Evolutionary conservation across 2,329 filamentous ascomycete species (phyloP).

Genomic region (Paecilomyces formosus): DNA sequence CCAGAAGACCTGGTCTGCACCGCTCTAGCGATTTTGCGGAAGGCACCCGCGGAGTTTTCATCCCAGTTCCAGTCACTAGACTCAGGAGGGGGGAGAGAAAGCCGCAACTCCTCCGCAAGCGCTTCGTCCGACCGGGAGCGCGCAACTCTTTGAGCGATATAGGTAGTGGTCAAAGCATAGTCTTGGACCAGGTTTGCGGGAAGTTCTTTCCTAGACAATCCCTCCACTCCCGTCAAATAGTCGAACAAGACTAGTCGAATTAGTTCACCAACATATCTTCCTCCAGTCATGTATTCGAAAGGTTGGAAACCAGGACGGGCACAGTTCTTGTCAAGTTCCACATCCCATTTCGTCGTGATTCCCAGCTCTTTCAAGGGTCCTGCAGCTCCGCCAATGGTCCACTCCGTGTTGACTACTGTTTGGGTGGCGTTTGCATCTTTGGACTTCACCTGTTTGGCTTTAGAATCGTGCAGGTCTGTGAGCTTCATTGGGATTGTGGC

Average conservation of each 20-base stretch:
- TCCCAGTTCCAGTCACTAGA: slow-evolving; percentile 55
- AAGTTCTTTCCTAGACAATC: slow-evolving; percentile 35
- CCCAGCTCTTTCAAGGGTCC: slow-evolving; percentile 52
- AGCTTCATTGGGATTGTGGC: slow-evolving; percentile 68
- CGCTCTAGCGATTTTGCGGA: slow-evolving; percentile 61
- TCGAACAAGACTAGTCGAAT: slow-evolving; percentile 63
- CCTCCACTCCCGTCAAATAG: slow-evolving; percentile 46
- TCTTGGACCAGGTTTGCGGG: slow-evolving; percentile 49
- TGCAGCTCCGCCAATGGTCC: slow-evolving; percentile 72
- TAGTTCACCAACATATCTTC: slow-evolving; percentile 69
- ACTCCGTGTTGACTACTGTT: slow-evolving; percentile 76
- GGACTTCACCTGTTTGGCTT: slow-evolving; percentile 46
- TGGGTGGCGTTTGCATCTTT: slow-evolving; percentile 48
- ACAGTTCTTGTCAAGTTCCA: slow-evolving; percentile 56
- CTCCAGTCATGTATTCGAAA: slow-evolving; percentile 77
- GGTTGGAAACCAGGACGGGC: slow-evolving; percentile 71
- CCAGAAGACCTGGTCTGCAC: slow-evolving; percentile 67
- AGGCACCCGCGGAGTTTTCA: slow-evolving; percentile 47
- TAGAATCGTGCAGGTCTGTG: slow-evolving; percentile 55
- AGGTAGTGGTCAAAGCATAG: slow-evolving; percentile 64
- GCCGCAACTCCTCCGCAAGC: slow-evolving; percentile 38
- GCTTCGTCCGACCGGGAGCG: slow-evolving; percentile 41
- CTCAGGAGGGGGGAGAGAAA: slow-evolving; percentile 47
- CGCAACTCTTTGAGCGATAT: slow-evolving; percentile 63
- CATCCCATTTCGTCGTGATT: slow-evolving; percentile 66